phyloP scores from a whole-genome alignment of 2,329 filamentous ascomycete genomes.

The Trichoderma sp. region DNA sequence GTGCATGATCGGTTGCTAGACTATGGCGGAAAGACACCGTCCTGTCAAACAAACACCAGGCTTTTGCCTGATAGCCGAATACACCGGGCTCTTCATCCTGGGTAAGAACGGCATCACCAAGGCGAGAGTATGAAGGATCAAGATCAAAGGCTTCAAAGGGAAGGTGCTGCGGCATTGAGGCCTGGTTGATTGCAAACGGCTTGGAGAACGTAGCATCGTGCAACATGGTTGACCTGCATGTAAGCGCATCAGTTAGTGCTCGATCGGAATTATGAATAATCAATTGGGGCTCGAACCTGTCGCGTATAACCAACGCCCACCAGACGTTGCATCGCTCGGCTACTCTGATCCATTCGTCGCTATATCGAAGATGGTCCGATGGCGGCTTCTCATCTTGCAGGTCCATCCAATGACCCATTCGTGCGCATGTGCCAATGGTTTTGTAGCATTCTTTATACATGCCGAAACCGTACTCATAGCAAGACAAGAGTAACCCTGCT shows the following conservation, averaged over 20 bases:
- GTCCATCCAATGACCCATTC: constrained; percentile 6
- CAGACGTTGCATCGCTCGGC: constrained; percentile 14
- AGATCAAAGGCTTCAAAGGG: constrained; percentile 10
- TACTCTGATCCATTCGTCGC: not conserved
- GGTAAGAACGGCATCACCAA: not conserved
- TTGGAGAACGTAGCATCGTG: not conserved
- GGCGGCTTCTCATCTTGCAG: not conserved
- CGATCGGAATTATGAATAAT: not conserved
- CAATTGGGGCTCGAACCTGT: not conserved
- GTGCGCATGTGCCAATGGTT: constrained; percentile 1
- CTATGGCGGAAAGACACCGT: not conserved
- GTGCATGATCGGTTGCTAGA: not conserved
- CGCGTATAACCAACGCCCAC: constrained; percentile 18
- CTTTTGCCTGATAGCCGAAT: constrained; percentile 14
- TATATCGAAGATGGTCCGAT: not conserved
- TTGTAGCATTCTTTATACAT: constrained; percentile 16
- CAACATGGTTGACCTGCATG: not conserved
- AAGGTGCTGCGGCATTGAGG: not conserved
- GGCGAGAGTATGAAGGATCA: not conserved
- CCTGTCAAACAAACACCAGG: constrained; percentile 6
- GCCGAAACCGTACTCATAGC: constrained; percentile 15
- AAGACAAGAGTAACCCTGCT: constrained; percentile 10
- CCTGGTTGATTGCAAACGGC: not conserved
- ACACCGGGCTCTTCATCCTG: not conserved
- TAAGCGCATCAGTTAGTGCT: not conserved